phyloP scores from a whole-genome alignment of 2,329 filamentous ascomycete species.

The Blastomyces percursus region DNA sequence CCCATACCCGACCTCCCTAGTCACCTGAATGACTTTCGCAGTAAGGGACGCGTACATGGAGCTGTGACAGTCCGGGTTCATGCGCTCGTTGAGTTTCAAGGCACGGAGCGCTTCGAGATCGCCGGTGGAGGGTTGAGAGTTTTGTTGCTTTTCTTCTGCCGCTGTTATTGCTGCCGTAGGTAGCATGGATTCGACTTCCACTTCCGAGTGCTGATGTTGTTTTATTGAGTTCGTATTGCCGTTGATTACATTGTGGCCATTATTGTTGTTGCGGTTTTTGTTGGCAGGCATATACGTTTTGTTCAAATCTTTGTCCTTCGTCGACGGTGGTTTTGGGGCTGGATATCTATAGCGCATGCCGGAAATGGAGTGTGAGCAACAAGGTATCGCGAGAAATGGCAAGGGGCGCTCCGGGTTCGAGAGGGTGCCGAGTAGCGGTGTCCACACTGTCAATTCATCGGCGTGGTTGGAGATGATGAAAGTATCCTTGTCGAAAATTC shows the following conservation, averaged over 20 bases:
- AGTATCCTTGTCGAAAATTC: slow-evolving; percentile 59
- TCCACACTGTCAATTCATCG: slow-evolving; percentile 94
- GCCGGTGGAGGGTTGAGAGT: slow-evolving; percentile 26
- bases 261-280: not conserved
- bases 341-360: slow-evolving; percentile 57
- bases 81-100: slow-evolving; percentile 25
- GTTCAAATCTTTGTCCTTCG: slow-evolving; percentile 2
- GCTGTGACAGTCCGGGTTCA: slow-evolving; percentile 30
- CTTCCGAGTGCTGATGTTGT: not conserved
- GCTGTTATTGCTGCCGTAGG: not conserved
- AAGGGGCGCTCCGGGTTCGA: slow-evolving; percentile 45
- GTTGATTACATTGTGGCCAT: slow-evolving; percentile 36
- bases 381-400: slow-evolving; percentile 87
- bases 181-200: not conserved
- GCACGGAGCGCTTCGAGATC: slow-evolving; percentile 32
- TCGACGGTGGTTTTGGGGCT: slow-evolving; percentile 16
- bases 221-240: slow-evolving; percentile 11
- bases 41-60: slow-evolving; percentile 79
- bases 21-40: slow-evolving; percentile 61
- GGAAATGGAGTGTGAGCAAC: slow-evolving; percentile 79
- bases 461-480: slow-evolving; percentile 98
- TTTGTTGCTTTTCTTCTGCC: not conserved
- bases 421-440: slow-evolving; percentile 69
- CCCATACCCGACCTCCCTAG: slow-evolving; percentile 63
- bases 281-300: slow-evolving; percentile 11